Conservation (phyloP, 169 alveolate species). For the Plasmodium coatneyi region DNA sequence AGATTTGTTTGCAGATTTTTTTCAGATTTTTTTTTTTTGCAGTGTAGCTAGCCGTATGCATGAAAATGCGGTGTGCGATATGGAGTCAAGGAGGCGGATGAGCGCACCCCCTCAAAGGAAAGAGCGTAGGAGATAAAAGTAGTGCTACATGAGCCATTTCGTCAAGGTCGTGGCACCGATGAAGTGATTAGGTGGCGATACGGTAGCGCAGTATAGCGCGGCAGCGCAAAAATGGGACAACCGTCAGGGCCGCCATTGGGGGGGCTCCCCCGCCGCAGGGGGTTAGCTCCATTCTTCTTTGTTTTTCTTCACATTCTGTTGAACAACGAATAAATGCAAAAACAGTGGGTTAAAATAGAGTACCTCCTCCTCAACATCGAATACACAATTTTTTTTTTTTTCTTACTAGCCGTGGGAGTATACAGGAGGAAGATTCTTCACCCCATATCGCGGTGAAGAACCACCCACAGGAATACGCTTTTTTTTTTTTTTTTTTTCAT, state of each 20-base stretch:
- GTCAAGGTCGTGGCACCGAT: neutral
- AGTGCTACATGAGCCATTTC: neutral
- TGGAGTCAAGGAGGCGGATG: neutral
- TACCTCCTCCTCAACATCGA: neutral
- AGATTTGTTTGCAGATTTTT: too few species aligned
- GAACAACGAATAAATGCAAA: neutral
- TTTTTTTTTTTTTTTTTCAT: neutral
- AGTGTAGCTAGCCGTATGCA: neutral
- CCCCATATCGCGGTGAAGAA: neutral
- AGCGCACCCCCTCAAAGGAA: neutral
- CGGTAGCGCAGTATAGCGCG: neutral
- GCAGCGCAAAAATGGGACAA: neutral
- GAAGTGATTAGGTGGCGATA: neutral
- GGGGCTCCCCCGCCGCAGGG: neutral
- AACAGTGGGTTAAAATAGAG: neutral
- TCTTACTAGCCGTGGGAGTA: neutral
- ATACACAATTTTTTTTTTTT: neutral
- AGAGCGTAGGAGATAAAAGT: neutral
- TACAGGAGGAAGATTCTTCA: neutral
- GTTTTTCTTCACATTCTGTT: neutral
- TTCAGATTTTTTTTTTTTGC: neutral
- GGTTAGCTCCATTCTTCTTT: neutral
- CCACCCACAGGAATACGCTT: neutral
- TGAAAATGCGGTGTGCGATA: neutral
- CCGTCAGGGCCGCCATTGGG: neutral